phyloP scores from a whole-genome alignment of 1,284 basidiomycete genomes.

The Microbotryum violaceum region DNA sequence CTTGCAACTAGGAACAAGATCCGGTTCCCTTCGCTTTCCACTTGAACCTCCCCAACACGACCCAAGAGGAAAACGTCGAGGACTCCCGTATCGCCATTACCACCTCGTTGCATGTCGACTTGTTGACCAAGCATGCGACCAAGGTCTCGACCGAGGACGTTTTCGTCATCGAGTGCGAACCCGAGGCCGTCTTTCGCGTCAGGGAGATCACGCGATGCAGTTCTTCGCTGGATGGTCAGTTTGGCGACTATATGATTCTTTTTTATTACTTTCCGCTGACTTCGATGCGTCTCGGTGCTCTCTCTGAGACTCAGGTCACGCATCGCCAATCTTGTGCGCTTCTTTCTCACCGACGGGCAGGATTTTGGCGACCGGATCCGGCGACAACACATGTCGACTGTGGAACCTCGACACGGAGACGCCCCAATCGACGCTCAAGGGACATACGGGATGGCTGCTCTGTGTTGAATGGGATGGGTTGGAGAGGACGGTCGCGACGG shows the following conservation, averaged over 20 bases:
- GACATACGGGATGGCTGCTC: constrained; percentile 91
- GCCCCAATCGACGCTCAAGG: constrained; percentile 76
- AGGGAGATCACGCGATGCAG: constrained; percentile 88
- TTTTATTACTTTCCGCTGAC: not conserved
- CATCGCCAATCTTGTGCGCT: constrained; percentile 88
- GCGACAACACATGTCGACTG: constrained; percentile 83
- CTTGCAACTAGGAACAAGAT: constrained; percentile 63
- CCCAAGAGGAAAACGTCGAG: not conserved
- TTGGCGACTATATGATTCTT: not conserved
- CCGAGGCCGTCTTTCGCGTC: constrained; percentile 92
- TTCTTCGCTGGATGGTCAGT: constrained; percentile 72
- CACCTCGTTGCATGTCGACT: constrained; percentile 69
- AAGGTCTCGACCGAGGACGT: constrained; percentile 75
- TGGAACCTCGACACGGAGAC: constrained; percentile 94
- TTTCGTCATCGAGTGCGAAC: constrained; percentile 77
- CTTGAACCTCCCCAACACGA: constrained; percentile 51
- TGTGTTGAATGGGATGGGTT: constrained; percentile 95
- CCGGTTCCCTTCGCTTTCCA: constrained; percentile 85
- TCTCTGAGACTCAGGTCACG: constrained; percentile 57
- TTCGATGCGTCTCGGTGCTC: not conserved
- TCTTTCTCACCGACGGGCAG: constrained; percentile 89
- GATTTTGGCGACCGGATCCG: constrained; percentile 86
- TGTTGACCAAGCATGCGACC: constrained; percentile 47
- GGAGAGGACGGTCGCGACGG: constrained; percentile 83
- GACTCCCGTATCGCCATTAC: constrained; percentile 63